A percentile compares a stretch with the other conserved stretches of the same genome.
Conservation (phyloP, 352 stramenopile genomes). For the Phytophthora chlamydospora region DNA sequence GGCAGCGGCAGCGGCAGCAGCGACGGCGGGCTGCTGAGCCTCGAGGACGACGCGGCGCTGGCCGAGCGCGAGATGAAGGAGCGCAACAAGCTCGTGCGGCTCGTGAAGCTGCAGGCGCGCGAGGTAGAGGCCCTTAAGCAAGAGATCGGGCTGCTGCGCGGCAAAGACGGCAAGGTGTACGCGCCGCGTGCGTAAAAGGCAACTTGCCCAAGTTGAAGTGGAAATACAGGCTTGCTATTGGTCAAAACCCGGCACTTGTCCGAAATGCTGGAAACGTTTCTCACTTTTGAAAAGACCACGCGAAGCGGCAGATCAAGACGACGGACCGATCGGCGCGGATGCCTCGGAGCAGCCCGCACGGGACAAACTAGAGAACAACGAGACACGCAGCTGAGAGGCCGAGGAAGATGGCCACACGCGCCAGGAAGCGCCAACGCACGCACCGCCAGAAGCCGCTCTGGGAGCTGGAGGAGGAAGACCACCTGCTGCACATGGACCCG, state of each 20-base stretch:
- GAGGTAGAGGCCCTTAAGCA: conserved; percentile 92
- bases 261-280: conserved; percentile 1
- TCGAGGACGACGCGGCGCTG: conserved; percentile 51
- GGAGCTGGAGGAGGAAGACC: conserved; percentile 27
- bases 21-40: conserved; percentile 39
- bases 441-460: conserved; percentile 14
- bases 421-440: conserved; percentile 25
- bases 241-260: conserved; percentile 8
- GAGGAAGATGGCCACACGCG: conserved; percentile 23
- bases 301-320: conserved; percentile 4
- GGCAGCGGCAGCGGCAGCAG: conserved; percentile 37
- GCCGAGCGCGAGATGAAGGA: conserved; percentile 84
- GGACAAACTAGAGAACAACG: conserved; percentile 12
- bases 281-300: conserved; percentile 29
- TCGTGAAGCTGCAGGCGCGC: conserved; percentile 92
- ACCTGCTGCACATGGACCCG: conserved; percentile 47
- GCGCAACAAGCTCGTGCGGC: conserved; percentile 87
- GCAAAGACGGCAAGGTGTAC: conserved; percentile 86
- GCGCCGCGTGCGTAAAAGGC: conserved; percentile 46
- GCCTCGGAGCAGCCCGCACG: conserved; percentile 1
- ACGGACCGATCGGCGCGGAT: conserved; percentile 9
- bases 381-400: conserved; percentile 8
- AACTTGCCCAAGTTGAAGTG: conserved; percentile 62
- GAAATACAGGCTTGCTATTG: conserved; percentile 21
- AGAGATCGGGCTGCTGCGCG: conserved; percentile 86